Evolutionary conservation across 805 yeast species (phyloP), one percentile per base, ranked within the genome.

Genomic region (Candida chauliodis): DNA sequence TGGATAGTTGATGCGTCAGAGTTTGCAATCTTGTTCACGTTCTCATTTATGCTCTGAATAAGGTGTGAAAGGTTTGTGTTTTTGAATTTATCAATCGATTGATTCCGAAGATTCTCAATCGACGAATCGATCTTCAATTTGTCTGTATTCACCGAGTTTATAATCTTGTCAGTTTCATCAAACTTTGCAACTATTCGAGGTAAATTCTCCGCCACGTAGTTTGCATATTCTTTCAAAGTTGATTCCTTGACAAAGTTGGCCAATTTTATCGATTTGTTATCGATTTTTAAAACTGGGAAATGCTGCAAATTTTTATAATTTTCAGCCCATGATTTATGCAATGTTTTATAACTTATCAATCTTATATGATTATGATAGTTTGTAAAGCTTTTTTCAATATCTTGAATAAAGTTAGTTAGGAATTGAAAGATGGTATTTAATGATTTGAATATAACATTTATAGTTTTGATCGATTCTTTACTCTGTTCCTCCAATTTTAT

Each of bases 371-470:
- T 60, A 39, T 48, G 66, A 46, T 56, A 66, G 56, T 30, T 67
- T 53, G 41, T 63, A 50, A 72, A 74, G 17, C 57, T 58, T 42
- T 70, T 72, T 39, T 73, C 76, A 2, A 72, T 69, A n/a, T 75
- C 79, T 33, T 53, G 55, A 21, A 74, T 64, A 51, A 74, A 76
- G 29, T 67, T 60, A 18, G 73, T 66, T 33, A 71, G 64, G 50
- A 76, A 78, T 44, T 73, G 75, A 38, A 68, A 63, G 4, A 76
- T 69, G 11, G 73, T 66, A 36, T 60, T 66, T 18, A 78, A 53
- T 19, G 78, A 62, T 38, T 66, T 66, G 50, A 78, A 68, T 16
- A 77, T 61, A 5, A 55, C 54, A 24, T 61, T 59, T 17, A 73
- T 59, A 33, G 70, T 71, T 2, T 46, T 45, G 5, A 61, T 47